Conservation (phyloP, 441 rosid species). For the Pelargonium myrrhifolium region DNA sequence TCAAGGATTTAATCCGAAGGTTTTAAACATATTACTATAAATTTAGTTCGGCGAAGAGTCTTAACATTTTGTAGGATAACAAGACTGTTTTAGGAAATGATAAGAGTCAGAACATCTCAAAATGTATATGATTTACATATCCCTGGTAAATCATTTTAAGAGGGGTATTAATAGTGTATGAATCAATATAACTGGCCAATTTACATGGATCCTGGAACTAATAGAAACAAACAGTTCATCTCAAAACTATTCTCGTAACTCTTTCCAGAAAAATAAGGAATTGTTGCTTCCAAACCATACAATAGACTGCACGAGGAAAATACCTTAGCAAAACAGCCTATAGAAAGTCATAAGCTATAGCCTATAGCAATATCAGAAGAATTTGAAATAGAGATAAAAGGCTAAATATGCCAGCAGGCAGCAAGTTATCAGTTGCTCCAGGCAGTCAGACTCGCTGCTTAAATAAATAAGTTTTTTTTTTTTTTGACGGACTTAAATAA, state of each 20-base stretch:
- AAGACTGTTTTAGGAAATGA: not conserved
- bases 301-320: slow-evolving; percentile 1
- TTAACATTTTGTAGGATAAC: not conserved
- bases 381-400: not conserved
- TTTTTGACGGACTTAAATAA: too few species aligned
- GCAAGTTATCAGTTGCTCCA: not conserved
- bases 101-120: slow-evolving; percentile 1
- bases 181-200: not conserved
- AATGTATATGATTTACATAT: not conserved
- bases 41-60: not conserved
- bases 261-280: not conserved
- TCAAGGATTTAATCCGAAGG: not conserved
- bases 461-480: not conserved
- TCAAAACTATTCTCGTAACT: not conserved
- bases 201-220: not conserved
- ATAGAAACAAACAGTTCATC: too few species aligned
- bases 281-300: slow-evolving; percentile 7
- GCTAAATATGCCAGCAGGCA: not conserved
- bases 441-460: not conserved
- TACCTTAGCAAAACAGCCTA: not conserved
- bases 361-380: not conserved
- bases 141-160: not conserved
- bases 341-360: not conserved
- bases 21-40: not conserved
- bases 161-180: not conserved